Base-by-base conservation (phyloP, 208 protist species). In the Acanthamoeba polyphaga region DNA sequence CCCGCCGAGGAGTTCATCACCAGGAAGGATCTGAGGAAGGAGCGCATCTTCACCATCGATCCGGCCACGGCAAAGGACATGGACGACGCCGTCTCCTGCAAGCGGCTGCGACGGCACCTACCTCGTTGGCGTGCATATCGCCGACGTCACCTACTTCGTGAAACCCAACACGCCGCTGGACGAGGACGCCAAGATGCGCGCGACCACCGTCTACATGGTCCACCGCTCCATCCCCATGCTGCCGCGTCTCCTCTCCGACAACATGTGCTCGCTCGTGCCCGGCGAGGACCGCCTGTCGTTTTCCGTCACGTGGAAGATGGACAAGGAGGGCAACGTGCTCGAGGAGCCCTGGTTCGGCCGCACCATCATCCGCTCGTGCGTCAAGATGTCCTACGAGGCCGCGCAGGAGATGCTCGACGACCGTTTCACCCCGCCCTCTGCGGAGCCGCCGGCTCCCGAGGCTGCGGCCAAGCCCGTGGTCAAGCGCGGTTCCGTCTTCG, bases 61-160 rank as follows among this genome's bases (percentile, higher is more conserved):
- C 98, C 98, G 34, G 76, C 96, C n/a, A 98, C 97, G 7, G 98
- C 98, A 43, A 95, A 95, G 24, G 98, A 99, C 97, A 95, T 99
- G 38, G 98, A 99, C 89, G 98, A 99, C 96, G 97, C 98, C 13
- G 58, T 99, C 6, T 97, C 97, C 22, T 96, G 95, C 32, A 95
- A 80, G 12, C 12, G 8, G 7, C 68, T 97, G 19, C 6, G 96
- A 98, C 93, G 97, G 97, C 27, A 96, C 76, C 32, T 98, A 96
- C 53, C 84, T 96, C 72, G 94, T 98, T 46, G 98, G 98, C 62
- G 98, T 99, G 46, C 98, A 99, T 95, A 99, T 99, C 96, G 99
- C 99, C 8, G 99, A 99, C 95, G 99, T 99, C 0, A 96, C 97
- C n/a, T 97, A 98, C 95, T 99, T 99, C 96, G 98, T 99, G 15